Percentiles rank a stretch among this genome's conserved stretches.
Conservation (phyloP, 2,329 filamentous ascomycete species). For the Magnaporthiopsis rhizophila region DNA sequence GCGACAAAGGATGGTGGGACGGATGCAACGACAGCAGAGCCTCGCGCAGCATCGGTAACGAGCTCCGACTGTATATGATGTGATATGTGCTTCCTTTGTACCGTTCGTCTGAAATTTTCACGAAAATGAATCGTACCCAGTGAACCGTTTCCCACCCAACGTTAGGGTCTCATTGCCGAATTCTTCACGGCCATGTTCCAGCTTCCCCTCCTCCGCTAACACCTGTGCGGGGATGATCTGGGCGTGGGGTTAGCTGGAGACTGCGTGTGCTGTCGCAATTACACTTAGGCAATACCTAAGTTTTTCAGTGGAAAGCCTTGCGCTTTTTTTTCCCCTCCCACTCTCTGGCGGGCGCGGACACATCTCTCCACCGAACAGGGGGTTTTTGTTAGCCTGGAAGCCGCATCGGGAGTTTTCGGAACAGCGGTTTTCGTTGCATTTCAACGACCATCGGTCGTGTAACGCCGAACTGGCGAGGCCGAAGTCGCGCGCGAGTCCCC, state of each 20-base stretch:
- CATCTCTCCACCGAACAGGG: not conserved
- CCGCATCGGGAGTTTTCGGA: not conserved
- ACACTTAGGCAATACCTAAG: not conserved
- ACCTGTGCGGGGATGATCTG: not conserved
- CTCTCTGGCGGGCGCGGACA: not conserved
- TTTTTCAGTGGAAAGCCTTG: not conserved
- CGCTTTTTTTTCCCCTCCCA: not conserved
- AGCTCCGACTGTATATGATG: not conserved
- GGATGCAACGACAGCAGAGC: not conserved
- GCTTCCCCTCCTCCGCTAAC: not conserved
- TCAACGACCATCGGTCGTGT: not conserved
- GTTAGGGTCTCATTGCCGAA: not conserved
- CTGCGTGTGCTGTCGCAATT: not conserved
- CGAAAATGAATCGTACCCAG: not conserved
- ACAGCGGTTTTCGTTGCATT: not conserved
- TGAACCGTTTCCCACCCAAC: not conserved
- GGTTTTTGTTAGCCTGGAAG: not conserved
- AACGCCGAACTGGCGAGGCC: not conserved
- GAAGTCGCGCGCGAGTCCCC: not conserved
- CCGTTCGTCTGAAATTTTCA: not conserved
- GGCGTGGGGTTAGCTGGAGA: not conserved
- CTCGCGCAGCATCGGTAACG: too few relatives aligned
- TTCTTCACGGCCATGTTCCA: not conserved
- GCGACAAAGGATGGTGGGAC: not conserved
- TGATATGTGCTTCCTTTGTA: not conserved